Base-by-base conservation (phyloP, 2,329 filamentous ascomycete genomes). In the Penicillium palitans region DNA sequence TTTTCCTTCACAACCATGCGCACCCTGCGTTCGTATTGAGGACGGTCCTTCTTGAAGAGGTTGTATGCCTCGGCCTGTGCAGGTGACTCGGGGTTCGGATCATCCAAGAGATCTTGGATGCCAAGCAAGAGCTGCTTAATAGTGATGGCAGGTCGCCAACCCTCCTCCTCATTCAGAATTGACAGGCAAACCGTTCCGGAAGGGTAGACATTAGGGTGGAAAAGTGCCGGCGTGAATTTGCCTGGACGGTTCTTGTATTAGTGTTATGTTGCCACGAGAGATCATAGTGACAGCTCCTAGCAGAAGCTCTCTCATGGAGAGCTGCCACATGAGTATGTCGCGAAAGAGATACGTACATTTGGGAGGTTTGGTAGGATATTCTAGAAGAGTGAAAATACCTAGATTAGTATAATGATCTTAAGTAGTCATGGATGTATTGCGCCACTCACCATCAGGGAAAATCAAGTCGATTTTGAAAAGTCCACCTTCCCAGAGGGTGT, bases 61-160 rank as follows among this genome's bases (percentile, higher is more conserved):
- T 96, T 96, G 79, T 98, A 99, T 0, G 95, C 96, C 67, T 99
- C 95, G 3, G 95, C 93, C 76, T 99, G 95, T 0, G 95, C 95
- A 0, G 95, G 95, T 1, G 92, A 96, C 51, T 99, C 95, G 3
- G 93, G 95, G 73, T 99, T 99, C 17, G 96, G 95, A 70, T 97
- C 93, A 74, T 99, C 89, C 41, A 99, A 87, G 2, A 99, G 85
- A 69, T 96, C 93, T 76, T 99, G 95, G 58, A 99, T 96, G 49
- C 95, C 95, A 1, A 98, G 84, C 6, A 98, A 84, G 63, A 99
- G 98, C 78, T 98, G 92, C 79, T 97, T 98, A 75, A 99, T 91
- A 0, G 95, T 99, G 71, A 99, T 99, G 7, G 95, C 93, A 1
- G 95, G 96, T 76, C 96, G 96, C 95, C 96, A 99, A 7, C 90